Evolutionary conservation across 345 rosid genomes (phyloP).

Genomic region (Boechera stricta): DNA sequence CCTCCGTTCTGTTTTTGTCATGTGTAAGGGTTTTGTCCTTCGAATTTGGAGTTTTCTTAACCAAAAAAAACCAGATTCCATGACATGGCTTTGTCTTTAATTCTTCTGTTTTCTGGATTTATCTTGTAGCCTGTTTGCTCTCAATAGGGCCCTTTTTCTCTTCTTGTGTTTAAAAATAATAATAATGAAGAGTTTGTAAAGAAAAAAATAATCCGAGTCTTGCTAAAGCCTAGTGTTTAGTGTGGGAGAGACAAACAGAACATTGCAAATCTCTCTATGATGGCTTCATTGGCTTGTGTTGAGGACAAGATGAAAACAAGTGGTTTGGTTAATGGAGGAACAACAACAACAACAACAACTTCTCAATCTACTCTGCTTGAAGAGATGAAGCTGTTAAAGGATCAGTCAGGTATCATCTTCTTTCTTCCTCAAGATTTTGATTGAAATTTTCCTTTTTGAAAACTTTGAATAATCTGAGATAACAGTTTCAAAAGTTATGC

Average conservation of each 20-base stretch:
- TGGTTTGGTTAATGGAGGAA: constrained; percentile 49
- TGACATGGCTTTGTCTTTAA: constrained; percentile 47
- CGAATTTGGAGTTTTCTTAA: constrained; percentile 52
- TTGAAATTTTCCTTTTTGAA: background rate
- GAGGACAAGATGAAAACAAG: constrained; percentile 72
- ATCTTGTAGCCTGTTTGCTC: constrained; percentile 28
- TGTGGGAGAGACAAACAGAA: constrained; percentile 30
- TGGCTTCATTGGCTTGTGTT: constrained; percentile 58
- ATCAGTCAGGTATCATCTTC: constrained; percentile 77
- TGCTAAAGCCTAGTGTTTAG: constrained; percentile 28
- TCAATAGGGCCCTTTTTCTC: constrained; percentile 35
- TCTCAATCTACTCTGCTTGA: constrained; percentile 62
- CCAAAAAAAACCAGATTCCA: constrained; percentile 44
- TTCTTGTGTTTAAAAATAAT: background rate
- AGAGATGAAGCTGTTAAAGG: constrained; percentile 92
- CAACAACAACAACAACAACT: constrained; percentile 23
- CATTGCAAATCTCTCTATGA: constrained; percentile 26
- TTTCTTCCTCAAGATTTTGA: constrained; percentile 17
- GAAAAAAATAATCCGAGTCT: constrained; percentile 19
- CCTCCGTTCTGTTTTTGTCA: constrained; percentile 38
- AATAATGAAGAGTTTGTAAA: constrained; percentile 19
- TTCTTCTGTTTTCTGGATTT: constrained; percentile 44
- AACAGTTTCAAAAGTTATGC: background rate
- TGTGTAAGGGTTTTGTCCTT: constrained; percentile 63
- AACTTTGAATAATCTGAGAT: background rate